Conservation (phyloP, 129 eudicot genomes). For the Dittrichia graveolens region DNA sequence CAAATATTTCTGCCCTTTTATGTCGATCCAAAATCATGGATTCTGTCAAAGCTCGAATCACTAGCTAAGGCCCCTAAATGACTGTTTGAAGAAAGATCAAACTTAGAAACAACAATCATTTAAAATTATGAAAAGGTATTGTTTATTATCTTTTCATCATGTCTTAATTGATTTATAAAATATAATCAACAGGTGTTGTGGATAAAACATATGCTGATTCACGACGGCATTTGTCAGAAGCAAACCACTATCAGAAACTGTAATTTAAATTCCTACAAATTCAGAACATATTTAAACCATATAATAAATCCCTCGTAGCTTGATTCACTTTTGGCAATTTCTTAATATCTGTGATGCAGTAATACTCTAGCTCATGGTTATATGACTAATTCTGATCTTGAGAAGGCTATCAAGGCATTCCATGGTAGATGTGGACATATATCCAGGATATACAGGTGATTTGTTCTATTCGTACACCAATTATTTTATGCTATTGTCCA, state of each 20-base stretch:
- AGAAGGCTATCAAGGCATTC: conserved; percentile 79
- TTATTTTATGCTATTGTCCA: not conserved
- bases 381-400: conserved; percentile 86
- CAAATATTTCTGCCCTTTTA: too few species aligned
- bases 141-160: conserved; percentile 6
- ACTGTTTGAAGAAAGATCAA: not conserved
- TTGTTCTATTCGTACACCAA: conserved; percentile 19
- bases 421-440: conserved; percentile 74
- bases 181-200: conserved; percentile 50
- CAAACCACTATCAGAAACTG: conserved; percentile 57
- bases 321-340: conserved; percentile 22
- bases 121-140: not conserved
- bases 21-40: too few species aligned
- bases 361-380: conserved; percentile 73
- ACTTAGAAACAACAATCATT: not conserved
- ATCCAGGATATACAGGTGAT: conserved; percentile 88
- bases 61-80: too few species aligned
- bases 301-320: not conserved
- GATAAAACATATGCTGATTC: conserved; percentile 39
- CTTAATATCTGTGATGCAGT: conserved; percentile 45
- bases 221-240: conserved; percentile 59
- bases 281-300: conserved; percentile 5
- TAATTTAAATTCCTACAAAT: conserved; percentile 29
- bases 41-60: too few species aligned
- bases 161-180: conserved; percentile 20